Evolutionary conservation across 495 filamentous ascomycete species (phyloP).

Genomic region (Jackrogersella multiformis): DNA sequence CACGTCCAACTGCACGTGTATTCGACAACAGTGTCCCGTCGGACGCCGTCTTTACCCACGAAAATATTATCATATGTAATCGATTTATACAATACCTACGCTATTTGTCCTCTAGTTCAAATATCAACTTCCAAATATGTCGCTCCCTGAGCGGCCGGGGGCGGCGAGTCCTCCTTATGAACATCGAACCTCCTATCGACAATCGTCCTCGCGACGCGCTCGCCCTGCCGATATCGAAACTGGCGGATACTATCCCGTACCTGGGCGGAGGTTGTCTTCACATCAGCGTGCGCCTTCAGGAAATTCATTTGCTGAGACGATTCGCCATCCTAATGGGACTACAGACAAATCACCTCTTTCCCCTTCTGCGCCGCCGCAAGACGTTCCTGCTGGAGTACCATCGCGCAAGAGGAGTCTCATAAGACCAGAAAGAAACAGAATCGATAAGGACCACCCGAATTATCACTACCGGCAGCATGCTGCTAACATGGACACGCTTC

Average conservation of each 20-base stretch:
- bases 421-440: conserved; percentile 83
- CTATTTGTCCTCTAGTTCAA: conserved; percentile 19
- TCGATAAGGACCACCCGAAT: conserved; percentile 86
- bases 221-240: conserved; percentile 74
- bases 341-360: conserved; percentile 58
- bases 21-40: conserved; percentile 10
- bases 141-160: conserved; percentile 71
- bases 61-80: conserved; percentile 27
- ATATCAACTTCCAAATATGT: conserved; percentile 62
- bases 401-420: conserved; percentile 84
- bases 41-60: conserved; percentile 11
- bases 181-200: conserved; percentile 67
- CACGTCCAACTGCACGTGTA: conserved; percentile 17
- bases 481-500: conserved; percentile 84
- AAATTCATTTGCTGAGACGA: conserved; percentile 60
- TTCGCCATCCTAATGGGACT: conserved; percentile 57
- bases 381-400: conserved; percentile 42
- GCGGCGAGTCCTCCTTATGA: conserved; percentile 68
- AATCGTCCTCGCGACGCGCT: conserved; percentile 70
- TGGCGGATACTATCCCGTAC: conserved; percentile 53
- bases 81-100: conserved; percentile 22
- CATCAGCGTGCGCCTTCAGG: conserved; percentile 62
- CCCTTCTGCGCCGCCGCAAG: conserved; percentile 50
- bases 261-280: conserved; percentile 43
- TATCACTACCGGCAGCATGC: conserved; percentile 94